A percentile compares a stretch with the other conserved stretches of the same genome.
Evolutionary conservation across 805 yeast genomes (phyloP).

Genomic region (Diddensiella santjacobensis): DNA sequence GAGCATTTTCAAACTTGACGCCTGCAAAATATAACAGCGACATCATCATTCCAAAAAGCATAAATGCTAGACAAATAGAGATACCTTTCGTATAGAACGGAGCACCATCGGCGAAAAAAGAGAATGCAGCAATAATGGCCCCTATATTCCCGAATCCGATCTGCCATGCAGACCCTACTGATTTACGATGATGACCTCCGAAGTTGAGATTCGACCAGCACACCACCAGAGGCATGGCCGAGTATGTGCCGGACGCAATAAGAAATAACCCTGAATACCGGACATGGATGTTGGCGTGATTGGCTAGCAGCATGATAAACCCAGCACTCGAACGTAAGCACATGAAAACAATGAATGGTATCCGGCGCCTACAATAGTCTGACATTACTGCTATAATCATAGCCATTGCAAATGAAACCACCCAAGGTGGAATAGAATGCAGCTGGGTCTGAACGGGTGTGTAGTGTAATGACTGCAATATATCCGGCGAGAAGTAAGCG

Average conservation of each 20-base stretch:
- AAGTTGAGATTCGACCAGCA: constrained; percentile 65
- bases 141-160: constrained; percentile 74
- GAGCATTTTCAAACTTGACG: constrained; percentile 29
- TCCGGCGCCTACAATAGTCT: constrained; percentile 46
- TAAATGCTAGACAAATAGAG: constrained; percentile 47
- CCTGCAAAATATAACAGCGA: constrained; percentile 36
- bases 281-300: constrained; percentile 36
- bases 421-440: constrained; percentile 84
- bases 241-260: constrained; percentile 53
- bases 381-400: constrained; percentile 61
- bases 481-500: constrained; percentile 69
- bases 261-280: constrained; percentile 66
- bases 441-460: constrained; percentile 72
- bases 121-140: constrained; percentile 60
- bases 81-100: constrained; percentile 59
- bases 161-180: constrained; percentile 56
- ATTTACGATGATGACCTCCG: constrained; percentile 59
- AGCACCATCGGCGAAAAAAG: constrained; percentile 51
- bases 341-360: constrained; percentile 23
- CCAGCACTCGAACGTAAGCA: constrained; percentile 48
- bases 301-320: constrained; percentile 51
- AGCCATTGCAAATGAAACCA: constrained; percentile 64
- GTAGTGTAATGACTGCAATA: constrained; percentile 58
- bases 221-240: constrained; percentile 64
- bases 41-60: constrained; percentile 40